Base-by-base conservation (phyloP, 768 basidiomycete genomes). In the Lactarius vividus region DNA sequence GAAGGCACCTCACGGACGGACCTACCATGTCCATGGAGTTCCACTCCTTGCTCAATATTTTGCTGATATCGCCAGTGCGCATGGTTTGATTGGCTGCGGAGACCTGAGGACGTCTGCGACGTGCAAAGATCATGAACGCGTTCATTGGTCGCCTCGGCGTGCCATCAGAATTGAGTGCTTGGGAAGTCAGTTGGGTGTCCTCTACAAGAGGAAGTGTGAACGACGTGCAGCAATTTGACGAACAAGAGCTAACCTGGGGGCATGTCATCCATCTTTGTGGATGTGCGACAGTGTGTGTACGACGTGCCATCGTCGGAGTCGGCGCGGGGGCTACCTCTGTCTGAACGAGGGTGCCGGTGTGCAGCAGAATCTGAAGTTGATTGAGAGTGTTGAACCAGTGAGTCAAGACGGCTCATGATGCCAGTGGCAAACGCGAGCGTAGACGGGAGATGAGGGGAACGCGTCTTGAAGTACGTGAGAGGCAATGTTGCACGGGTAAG, bases 111-210 rank as follows among this genome's bases (percentile, higher is more conserved):
- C 92, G 80, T 64, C 92, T 83, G 60, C 88, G 83, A 28, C 92
- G 85, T 67, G 92, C 92, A 72, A 93, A 94, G 66, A 94, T 94
- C 92, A 94, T 94, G 79, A 94, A 94, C 26, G 92, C 92, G 75
- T 94, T 94, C 92, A 94, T 94, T 39, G 92, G 92, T 15, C 92
- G 86, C 74, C 93, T 93, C 29, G 92, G 92, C 56, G 91, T 93
- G 31, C 92, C 92, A 71, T 94, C 92, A 1, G 89, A 82, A 74
- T 94, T 94, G 64, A 94, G 82, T 16, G 89, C 87, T 76, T 94
- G 92, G 4, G 84, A 85, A 23, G 87, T 93, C 74, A 92, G 76
- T 2, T 70, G 70, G n/a, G 67, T 64, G 49, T 70, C 68, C 61
- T 70, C 69, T 70, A 29, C 13, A 10, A 10, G 5, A 44, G n/a